Conservation (phyloP, 73 alveolate species). For the Paramecium sonneborni region DNA sequence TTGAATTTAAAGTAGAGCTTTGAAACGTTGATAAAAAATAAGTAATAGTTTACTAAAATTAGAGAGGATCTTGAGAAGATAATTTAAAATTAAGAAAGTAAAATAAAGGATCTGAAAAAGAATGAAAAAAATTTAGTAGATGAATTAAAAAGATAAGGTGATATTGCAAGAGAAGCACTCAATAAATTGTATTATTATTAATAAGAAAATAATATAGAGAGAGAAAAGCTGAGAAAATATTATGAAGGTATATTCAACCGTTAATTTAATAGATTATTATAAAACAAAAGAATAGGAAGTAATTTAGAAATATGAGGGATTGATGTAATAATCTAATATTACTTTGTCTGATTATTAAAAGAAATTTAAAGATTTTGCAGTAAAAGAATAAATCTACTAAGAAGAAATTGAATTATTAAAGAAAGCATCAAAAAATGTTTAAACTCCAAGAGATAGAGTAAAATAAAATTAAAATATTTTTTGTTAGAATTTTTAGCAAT, state of each 20-base stretch:
- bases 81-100: not conserved
- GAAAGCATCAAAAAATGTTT: not conserved
- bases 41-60: not conserved
- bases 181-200: not conserved
- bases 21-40: not conserved
- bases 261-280: conserved; percentile 12
- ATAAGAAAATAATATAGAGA: not conserved
- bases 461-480: not conserved
- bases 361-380: not conserved
- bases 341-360: not conserved
- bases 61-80: conserved; percentile 10
- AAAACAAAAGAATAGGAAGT: conserved; percentile 14
- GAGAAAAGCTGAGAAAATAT: not conserved
- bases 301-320: not conserved
- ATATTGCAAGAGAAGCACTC: conserved; percentile 27
- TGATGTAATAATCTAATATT: not conserved
- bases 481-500: not conserved
- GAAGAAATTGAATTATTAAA: conserved; percentile 29
- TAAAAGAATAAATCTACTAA: not conserved
- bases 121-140: conserved; percentile 11
- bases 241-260: conserved; percentile 12
- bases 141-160: not conserved
- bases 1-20: not conserved
- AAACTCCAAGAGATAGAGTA: not conserved
- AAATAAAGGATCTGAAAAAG: not conserved